Percentiles rank a stretch among this genome's conserved stretches.
Conservation (phyloP, 1,284 basidiomycete species). For the Sanguinoderma infundibulare region DNA sequence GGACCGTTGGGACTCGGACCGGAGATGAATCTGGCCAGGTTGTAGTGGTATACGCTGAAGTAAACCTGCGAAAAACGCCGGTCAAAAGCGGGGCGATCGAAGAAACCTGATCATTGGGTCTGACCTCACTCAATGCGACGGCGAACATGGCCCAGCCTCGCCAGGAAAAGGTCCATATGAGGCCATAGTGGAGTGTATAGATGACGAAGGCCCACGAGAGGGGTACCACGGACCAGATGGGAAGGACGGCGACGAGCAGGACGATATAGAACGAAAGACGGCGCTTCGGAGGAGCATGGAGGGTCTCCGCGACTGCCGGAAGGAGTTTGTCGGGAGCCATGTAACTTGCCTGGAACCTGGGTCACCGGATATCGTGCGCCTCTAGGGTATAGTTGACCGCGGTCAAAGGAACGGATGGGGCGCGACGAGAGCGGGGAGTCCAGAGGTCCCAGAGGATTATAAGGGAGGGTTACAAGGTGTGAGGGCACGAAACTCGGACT, state of each 20-base stretch:
- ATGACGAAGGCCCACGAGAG: slow-evolving; percentile 72
- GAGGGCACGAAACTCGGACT: background rate
- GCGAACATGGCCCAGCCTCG: slow-evolving; percentile 45
- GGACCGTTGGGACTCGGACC: slow-evolving; percentile 51
- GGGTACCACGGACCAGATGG: slow-evolving; percentile 74
- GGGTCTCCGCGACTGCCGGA: slow-evolving; percentile 34
- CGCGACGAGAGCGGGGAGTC: slow-evolving; percentile 8
- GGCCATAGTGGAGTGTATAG: slow-evolving; percentile 54
- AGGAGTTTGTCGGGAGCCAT: slow-evolving; percentile 28
- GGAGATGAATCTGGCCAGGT: slow-evolving; percentile 59
- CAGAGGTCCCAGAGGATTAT: background rate
- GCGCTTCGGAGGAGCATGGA: slow-evolving; percentile 39
- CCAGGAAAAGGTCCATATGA: slow-evolving; percentile 47
- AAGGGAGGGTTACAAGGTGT: background rate
- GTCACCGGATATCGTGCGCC: slow-evolving; percentile 13
- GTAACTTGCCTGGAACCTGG: slow-evolving; percentile 1
- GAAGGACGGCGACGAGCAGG: slow-evolving; percentile 61
- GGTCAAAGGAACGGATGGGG: slow-evolving; percentile 14
- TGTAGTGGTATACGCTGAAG: slow-evolving; percentile 76
- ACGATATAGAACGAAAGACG: slow-evolving; percentile 61
- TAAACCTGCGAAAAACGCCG: slow-evolving; percentile 53
- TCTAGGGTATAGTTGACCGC: slow-evolving; percentile 9
- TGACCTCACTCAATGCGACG: slow-evolving; percentile 64
- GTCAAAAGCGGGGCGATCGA: slow-evolving; percentile 3
- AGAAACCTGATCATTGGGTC: slow-evolving; percentile 21